Conservation (phyloP, 1,284 basidiomycete genomes). For the Mycena citricolor region DNA sequence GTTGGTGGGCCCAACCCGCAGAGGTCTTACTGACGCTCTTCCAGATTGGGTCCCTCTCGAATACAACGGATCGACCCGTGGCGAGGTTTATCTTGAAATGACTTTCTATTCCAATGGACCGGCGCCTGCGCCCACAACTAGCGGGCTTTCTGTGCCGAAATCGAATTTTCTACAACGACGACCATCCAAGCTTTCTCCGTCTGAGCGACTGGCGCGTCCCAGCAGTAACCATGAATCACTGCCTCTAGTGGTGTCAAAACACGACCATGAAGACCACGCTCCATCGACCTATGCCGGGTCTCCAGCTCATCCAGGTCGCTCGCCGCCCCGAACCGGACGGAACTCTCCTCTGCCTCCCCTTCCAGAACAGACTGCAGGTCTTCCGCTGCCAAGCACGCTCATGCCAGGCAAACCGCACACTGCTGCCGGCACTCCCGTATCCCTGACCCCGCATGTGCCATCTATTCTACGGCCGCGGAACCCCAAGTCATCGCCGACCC, state of each 20-base stretch:
- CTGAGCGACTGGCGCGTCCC: slow-evolving; percentile 42
- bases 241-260: slow-evolving; percentile 6
- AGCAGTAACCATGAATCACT: slow-evolving; percentile 20
- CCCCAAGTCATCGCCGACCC: slow-evolving; percentile 27
- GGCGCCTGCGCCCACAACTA: slow-evolving; percentile 41
- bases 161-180: slow-evolving; percentile 17
- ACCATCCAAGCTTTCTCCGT: slow-evolving; percentile 39
- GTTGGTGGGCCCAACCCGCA: slow-evolving; percentile 27
- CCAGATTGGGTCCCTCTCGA: slow-evolving; percentile 69
- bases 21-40: neutral
- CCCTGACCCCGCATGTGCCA: slow-evolving; percentile 33
- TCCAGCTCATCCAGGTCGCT: slow-evolving; percentile 11
- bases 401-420: slow-evolving; percentile 20
- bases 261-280: slow-evolving; percentile 5
- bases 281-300: slow-evolving; percentile 12
- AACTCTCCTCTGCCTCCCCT: slow-evolving; percentile 34
- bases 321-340: slow-evolving; percentile 16
- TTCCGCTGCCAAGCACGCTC: slow-evolving; percentile 23
- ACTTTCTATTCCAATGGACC: slow-evolving; percentile 69
- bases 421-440: slow-evolving; percentile 10
- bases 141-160: slow-evolving; percentile 28
- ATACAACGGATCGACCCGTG: slow-evolving; percentile 53
- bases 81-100: slow-evolving; percentile 78
- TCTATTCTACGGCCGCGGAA: slow-evolving; percentile 45
- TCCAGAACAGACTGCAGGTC: slow-evolving; percentile 30